phyloP scores from a whole-genome alignment of 768 basidiomycete species.

The Tremella fuciformis region DNA sequence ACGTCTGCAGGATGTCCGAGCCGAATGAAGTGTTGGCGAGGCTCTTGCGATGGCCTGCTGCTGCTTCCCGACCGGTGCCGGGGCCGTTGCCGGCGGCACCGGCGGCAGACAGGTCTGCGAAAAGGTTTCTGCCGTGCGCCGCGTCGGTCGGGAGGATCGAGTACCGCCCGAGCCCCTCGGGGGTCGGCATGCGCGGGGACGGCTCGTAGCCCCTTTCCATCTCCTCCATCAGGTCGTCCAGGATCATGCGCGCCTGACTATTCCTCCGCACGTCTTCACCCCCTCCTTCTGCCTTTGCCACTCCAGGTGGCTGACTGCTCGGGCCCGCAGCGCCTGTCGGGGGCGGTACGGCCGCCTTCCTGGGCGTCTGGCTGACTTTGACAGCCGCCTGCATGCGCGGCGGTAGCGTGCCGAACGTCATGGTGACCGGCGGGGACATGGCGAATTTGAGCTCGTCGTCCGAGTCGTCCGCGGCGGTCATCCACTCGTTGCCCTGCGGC shows the following conservation, averaged over 20 bases:
- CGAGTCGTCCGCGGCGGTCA: conserved; percentile 38
- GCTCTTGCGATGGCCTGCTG: conserved; percentile 11
- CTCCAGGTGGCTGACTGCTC: too few relatives aligned
- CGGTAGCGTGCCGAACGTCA: conserved; percentile 58
- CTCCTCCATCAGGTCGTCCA: conserved; percentile 61
- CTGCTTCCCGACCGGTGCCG: conserved; percentile 6
- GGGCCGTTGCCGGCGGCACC: conserved; percentile 5
- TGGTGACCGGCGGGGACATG: conserved; percentile 61
- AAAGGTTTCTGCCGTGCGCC: conserved; percentile 4
- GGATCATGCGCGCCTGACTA: conserved; percentile 56
- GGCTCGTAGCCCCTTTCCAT: conserved; percentile 32
- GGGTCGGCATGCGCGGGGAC: conserved; percentile 38
- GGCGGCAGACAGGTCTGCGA: neutral
- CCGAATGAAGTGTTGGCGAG: conserved; percentile 41
- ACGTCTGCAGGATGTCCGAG: conserved; percentile 20
- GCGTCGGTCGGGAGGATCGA: conserved; percentile 27
- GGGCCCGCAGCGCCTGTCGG: too few relatives aligned
- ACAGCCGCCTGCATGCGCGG: conserved; percentile 33
- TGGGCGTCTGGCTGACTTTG: conserved; percentile 27
- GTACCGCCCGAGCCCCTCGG: conserved; percentile 42
- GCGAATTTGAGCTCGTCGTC: conserved; percentile 48
- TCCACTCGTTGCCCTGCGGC: conserved; percentile 15
- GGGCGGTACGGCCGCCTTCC: neutral
- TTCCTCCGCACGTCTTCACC: neutral
- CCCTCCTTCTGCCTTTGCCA: neutral